These are phyloP conservation scores for Epichloe gansuensis DNA, from an alignment of 2,329 filamentous ascomycete species.

Conservation along the genomic window DNA sequence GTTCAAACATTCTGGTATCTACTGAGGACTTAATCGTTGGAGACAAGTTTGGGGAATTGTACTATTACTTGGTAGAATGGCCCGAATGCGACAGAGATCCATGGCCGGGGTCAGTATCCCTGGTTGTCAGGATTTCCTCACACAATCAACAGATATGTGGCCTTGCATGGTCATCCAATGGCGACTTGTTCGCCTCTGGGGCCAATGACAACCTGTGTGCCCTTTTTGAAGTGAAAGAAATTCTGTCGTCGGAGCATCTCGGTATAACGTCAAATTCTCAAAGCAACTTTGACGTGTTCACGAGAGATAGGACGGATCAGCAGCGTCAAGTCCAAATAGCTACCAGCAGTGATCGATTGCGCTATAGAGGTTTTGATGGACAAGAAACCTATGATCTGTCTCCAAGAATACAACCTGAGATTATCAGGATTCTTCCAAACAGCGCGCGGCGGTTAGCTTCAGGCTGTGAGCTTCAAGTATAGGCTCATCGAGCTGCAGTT, in stretches of 20 bases:
- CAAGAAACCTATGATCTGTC: not conserved
- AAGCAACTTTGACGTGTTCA: not conserved
- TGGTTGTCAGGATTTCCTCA: slow-evolving; percentile 63
- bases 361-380: not conserved
- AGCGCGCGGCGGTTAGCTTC: slow-evolving; percentile 35
- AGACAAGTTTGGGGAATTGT: slow-evolving; percentile 69
- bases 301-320: slow-evolving; percentile 10
- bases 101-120: slow-evolving; percentile 66
- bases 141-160: slow-evolving; percentile 90
- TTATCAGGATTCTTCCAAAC: slow-evolving; percentile 11
- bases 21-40: slow-evolving; percentile 81
- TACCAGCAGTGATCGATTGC: not conserved
- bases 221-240: slow-evolving; percentile 57
- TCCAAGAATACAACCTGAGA: not conserved
- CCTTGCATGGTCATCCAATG: slow-evolving; percentile 72
- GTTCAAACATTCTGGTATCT: slow-evolving; percentile 37
- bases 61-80: slow-evolving; percentile 89
- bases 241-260: slow-evolving; percentile 25
- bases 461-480: slow-evolving; percentile 55
- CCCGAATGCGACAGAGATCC: slow-evolving; percentile 50
- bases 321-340: not conserved
- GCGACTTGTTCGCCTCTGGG: slow-evolving; percentile 68
- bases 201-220: slow-evolving; percentile 87
- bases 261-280: not conserved
- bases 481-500: slow-evolving; percentile 73